Evolutionary conservation across 495 filamentous ascomycete species (phyloP).

Genomic region (Penicillium coprophilum): DNA sequence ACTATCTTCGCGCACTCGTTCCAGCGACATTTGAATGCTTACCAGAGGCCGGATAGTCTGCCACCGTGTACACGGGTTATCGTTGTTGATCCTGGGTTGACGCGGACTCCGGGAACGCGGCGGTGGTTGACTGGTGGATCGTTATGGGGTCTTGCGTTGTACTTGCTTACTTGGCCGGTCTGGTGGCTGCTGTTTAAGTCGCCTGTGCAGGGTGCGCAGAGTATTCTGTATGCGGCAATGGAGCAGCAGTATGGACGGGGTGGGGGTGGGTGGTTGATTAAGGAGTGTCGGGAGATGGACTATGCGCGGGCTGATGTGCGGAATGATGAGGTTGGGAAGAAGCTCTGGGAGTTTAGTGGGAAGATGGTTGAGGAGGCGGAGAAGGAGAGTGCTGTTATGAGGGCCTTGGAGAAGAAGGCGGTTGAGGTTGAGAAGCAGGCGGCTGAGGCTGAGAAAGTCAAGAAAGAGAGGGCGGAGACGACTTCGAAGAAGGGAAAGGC

Average conservation of each 20-base stretch:
- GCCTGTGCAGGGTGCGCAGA: slow-evolving; percentile 77
- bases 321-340: slow-evolving; percentile 74
- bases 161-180: slow-evolving; percentile 72
- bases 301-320: slow-evolving; percentile 70
- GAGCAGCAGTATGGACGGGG: slow-evolving; percentile 65
- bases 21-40: slow-evolving; percentile 81
- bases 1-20: slow-evolving; percentile 85
- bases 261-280: slow-evolving; percentile 70
- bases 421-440: slow-evolving; percentile 51
- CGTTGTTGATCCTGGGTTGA: slow-evolving; percentile 80
- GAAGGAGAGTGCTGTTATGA: slow-evolving; percentile 69
- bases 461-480: slow-evolving; percentile 45
- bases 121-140: slow-evolving; percentile 83
- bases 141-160: slow-evolving; percentile 76
- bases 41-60: slow-evolving; percentile 76
- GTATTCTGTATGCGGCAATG: slow-evolving; percentile 81
- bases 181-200: slow-evolving; percentile 90
- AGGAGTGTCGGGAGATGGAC: slow-evolving; percentile 80
- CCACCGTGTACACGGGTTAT: slow-evolving; percentile 79
- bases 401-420: slow-evolving; percentile 69
- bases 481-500: slow-evolving; percentile 34
- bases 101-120: slow-evolving; percentile 80
- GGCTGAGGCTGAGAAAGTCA: slow-evolving; percentile 41
- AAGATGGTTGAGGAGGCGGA: slow-evolving; percentile 79
- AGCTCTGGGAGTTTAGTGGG: slow-evolving; percentile 86